Evolutionary conservation across 805 yeast genomes (phyloP).

Genomic region (Candida michaelii): DNA sequence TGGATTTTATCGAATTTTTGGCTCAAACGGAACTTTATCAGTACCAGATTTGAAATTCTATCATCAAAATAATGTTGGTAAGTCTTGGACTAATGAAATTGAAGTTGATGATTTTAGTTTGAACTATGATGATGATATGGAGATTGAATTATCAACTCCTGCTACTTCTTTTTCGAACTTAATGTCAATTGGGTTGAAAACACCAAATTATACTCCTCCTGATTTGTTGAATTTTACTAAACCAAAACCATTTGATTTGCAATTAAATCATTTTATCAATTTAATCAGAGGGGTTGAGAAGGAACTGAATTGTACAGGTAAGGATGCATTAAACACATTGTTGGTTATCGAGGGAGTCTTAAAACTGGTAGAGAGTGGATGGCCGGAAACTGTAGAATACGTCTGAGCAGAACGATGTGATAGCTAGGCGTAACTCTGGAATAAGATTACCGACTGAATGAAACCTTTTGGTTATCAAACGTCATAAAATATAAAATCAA

Average conservation of each 20-base stretch:
- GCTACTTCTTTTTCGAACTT: slow-evolving; percentile 18
- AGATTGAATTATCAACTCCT: slow-evolving; percentile 25
- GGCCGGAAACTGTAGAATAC: slow-evolving; percentile 19
- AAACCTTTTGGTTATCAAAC: too few species aligned
- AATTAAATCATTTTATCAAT: slow-evolving; percentile 37
- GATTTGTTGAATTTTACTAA: slow-evolving; percentile 3
- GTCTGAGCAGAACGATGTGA: too few species aligned
- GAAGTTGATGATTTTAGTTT: slow-evolving; percentile 6
- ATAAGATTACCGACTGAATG: too few species aligned
- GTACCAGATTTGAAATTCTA: slow-evolving; percentile 41
- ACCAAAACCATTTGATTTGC: slow-evolving; percentile 35
- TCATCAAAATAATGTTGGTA: slow-evolving; percentile 26
- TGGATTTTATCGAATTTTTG: slow-evolving; percentile 41
- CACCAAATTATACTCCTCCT: slow-evolving; percentile 13
- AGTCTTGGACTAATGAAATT: slow-evolving; percentile 27
- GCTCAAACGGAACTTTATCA: slow-evolving; percentile 38
- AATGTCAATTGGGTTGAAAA: slow-evolving; percentile 7
- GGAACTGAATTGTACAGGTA: slow-evolving; percentile 31
- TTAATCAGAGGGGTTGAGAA: slow-evolving; percentile 26
- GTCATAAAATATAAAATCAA: too few species aligned
- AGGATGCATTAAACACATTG: slow-evolving; percentile 38
- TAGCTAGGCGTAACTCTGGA: too few species aligned
- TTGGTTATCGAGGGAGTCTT: slow-evolving; percentile 40
- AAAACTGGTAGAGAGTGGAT: slow-evolving; percentile 31
- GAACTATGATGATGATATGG: slow-evolving; percentile 2